phyloP scores from a whole-genome alignment of 2,329 filamentous ascomycete genomes.

The Zymoseptoria ardabiliae region DNA sequence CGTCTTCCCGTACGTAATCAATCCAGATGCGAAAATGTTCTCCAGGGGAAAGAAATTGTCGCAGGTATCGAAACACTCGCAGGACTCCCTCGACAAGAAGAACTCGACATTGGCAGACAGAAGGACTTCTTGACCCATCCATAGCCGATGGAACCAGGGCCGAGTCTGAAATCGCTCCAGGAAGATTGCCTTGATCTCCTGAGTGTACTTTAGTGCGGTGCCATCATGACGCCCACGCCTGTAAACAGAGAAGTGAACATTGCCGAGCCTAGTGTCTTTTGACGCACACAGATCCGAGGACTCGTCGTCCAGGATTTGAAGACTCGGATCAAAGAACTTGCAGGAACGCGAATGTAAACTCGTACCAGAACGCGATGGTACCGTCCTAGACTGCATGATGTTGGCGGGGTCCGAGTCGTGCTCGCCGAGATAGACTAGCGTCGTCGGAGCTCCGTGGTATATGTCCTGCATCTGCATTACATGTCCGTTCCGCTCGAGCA shows the following conservation, averaged over 20 bases:
- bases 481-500: background rate
- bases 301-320: background rate
- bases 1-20: background rate
- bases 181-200: background rate
- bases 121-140: background rate
- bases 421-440: background rate
- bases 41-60: background rate
- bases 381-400: background rate
- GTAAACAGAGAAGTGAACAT: background rate
- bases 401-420: background rate
- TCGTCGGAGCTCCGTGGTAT: background rate
- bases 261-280: background rate
- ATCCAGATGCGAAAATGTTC: background rate
- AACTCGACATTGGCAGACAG: background rate
- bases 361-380: background rate
- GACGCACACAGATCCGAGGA: background rate
- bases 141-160: background rate
- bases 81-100: background rate
- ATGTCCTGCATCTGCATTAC: background rate
- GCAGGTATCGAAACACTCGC: background rate
- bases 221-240: background rate
- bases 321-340: background rate
- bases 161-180: background rate
- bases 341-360: background rate
- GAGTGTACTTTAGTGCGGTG: constrained; percentile 1